Evolutionary conservation across 148 eudicot species (phyloP).

Genomic region (Silene conica): DNA sequence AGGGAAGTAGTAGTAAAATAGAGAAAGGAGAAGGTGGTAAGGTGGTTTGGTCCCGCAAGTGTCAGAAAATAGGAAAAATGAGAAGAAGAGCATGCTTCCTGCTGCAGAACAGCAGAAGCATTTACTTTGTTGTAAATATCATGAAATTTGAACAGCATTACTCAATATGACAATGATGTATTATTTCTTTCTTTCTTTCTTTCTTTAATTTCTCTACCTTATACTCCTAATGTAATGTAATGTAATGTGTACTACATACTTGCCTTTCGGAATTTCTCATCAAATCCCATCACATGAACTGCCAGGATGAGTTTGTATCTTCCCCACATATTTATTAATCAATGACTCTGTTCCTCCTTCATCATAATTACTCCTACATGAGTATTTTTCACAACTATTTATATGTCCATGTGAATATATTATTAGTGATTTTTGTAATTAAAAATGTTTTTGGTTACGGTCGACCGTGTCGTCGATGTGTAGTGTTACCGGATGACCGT

Average conservation of each 20-base stretch:
- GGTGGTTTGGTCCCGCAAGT: neutral
- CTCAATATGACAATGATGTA: constrained; percentile 23
- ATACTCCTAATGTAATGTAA: too few relatives aligned
- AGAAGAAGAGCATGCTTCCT: too few relatives aligned
- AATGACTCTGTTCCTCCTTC: neutral
- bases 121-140: neutral
- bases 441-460: too few relatives aligned
- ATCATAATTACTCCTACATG: neutral
- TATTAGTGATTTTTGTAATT: too few relatives aligned
- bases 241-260: too few relatives aligned
- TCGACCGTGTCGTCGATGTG: too few relatives aligned
- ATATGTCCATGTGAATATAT: too few relatives aligned
- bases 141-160: constrained; percentile 14
- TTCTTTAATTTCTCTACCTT: too few relatives aligned
- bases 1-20: neutral
- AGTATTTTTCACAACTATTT: too few relatives aligned
- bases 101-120: too few relatives aligned
- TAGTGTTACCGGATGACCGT: too few relatives aligned
- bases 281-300: neutral
- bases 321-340: neutral
- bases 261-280: neutral
- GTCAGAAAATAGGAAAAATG: neutral
- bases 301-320: neutral
- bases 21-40: neutral
- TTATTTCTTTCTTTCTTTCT: too few relatives aligned